Percentiles rank a stretch among this genome's conserved stretches.
Evolutionary conservation across 306 rosid species (phyloP).

Genomic region (Crotalaria pallida): DNA sequence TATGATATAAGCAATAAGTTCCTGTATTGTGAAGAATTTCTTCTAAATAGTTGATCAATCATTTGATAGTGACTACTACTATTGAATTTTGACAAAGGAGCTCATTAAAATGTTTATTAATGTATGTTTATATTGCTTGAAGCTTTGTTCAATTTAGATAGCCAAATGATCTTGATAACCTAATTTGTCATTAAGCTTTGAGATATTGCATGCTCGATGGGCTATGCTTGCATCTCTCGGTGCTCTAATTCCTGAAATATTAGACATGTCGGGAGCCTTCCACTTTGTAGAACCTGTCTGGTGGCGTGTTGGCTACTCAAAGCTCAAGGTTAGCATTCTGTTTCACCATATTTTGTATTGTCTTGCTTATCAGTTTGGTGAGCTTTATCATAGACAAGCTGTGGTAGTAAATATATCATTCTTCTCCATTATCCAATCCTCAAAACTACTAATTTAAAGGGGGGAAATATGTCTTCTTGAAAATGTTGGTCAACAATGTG

Average conservation of each 20-base stretch:
- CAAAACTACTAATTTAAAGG: too few relatives aligned
- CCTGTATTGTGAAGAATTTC: not conserved
- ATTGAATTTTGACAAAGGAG: not conserved
- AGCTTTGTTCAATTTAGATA: slow-evolving; percentile 9
- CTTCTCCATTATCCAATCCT: too few relatives aligned
- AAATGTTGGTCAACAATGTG: too few relatives aligned
- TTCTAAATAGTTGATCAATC: slow-evolving; percentile 1
- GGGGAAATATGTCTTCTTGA: too few relatives aligned
- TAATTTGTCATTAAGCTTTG: slow-evolving; percentile 55
- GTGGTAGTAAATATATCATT: not conserved
- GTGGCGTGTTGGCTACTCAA: slow-evolving; percentile 98
- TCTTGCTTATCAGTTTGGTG: slow-evolving; percentile 1
- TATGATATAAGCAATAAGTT: not conserved
- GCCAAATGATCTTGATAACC: slow-evolving; percentile 18
- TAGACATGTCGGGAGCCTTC: slow-evolving; percentile 66
- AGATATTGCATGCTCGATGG: slow-evolving; percentile 97
- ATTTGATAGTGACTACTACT: not conserved
- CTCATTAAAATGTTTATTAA: not conserved
- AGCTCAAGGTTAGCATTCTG: slow-evolving; percentile 60
- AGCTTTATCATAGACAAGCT: slow-evolving; percentile 10
- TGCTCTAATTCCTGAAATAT: slow-evolving; percentile 76
- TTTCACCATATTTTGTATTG: not conserved
- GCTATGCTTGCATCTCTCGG: slow-evolving; percentile 94
- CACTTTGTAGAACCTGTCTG: slow-evolving; percentile 92
- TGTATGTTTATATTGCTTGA: not conserved